Conservation (phyloP, 2,329 filamentous ascomycete genomes). For the Xylaria sp. region DNA sequence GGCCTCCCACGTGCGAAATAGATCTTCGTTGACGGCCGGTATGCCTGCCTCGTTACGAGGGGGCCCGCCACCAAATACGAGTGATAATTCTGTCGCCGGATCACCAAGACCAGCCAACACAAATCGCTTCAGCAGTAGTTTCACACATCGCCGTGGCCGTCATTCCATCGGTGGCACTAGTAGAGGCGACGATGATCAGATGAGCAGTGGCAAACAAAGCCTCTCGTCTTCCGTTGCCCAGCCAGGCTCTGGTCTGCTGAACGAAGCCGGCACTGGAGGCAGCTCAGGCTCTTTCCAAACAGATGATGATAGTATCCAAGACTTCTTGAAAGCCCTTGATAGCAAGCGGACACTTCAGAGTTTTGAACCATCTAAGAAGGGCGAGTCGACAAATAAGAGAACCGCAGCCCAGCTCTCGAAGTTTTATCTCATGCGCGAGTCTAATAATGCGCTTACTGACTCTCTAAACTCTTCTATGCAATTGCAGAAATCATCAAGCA, state of each 20-base stretch:
- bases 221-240: constrained; percentile 74
- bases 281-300: constrained; percentile 74
- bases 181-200: constrained; percentile 76
- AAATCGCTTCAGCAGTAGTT: constrained; percentile 93
- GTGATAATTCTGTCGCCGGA: constrained; percentile 73
- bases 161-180: constrained; percentile 80
- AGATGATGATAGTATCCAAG: constrained; percentile 92
- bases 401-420: constrained; percentile 83
- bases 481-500: constrained; percentile 82
- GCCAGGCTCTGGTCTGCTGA: constrained; percentile 82
- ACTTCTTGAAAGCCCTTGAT: constrained; percentile 90
- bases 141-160: constrained; percentile 83
- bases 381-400: constrained; percentile 76
- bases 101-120: constrained; percentile 83
- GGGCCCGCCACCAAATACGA: constrained; percentile 67
- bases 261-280: constrained; percentile 73
- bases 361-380: constrained; percentile 74
- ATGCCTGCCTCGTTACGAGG: constrained; percentile 79
- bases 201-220: constrained; percentile 83
- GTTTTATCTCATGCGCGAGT: constrained; percentile 89
- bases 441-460: constrained; percentile 87
- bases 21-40: constrained; percentile 77
- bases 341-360: constrained; percentile 86
- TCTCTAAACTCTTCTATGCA: constrained; percentile 92
- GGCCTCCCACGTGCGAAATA: constrained; percentile 70